Conservation (phyloP, 2,329 filamentous ascomycete species). For the Amphichorda felina region DNA sequence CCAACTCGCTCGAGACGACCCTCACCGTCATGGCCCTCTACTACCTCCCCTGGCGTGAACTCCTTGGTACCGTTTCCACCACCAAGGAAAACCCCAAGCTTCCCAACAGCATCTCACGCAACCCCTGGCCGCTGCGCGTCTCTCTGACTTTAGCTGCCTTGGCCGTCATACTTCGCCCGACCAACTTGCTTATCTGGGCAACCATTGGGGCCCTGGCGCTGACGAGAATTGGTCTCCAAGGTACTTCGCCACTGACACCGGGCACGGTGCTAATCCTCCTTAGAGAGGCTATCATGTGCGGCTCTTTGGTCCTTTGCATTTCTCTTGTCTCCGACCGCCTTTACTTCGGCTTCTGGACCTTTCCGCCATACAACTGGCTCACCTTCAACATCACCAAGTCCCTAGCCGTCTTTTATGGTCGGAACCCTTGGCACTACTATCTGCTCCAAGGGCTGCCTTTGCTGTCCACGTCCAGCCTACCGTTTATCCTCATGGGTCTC, state of each 20-base stretch:
- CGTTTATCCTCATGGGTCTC: slow-evolving; percentile 59
- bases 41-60: slow-evolving; percentile 77
- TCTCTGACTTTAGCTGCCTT: slow-evolving; percentile 67
- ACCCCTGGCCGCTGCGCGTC: slow-evolving; percentile 24
- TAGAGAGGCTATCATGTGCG: slow-evolving; percentile 54
- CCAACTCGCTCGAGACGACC: slow-evolving; percentile 86
- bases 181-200: slow-evolving; percentile 79
- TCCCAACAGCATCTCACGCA: slow-evolving; percentile 8
- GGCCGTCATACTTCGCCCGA: slow-evolving; percentile 79
- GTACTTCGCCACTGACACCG: slow-evolving; percentile 26
- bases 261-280: slow-evolving; percentile 39
- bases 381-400: slow-evolving; percentile 85
- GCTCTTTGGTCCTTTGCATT: slow-evolving; percentile 44
- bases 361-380: slow-evolving; percentile 78
- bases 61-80: slow-evolving; percentile 32
- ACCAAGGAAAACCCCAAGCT: slow-evolving; percentile 26
- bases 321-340: slow-evolving; percentile 60
- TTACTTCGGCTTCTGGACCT: slow-evolving; percentile 79
- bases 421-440: slow-evolving; percentile 88
- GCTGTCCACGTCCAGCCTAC: slow-evolving; percentile 70
- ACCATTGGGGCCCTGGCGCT: slow-evolving; percentile 42
- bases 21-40: slow-evolving; percentile 70
- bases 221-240: slow-evolving; percentile 21
- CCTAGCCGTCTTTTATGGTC: slow-evolving; percentile 85
- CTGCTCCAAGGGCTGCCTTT: slow-evolving; percentile 80